Conservation (phyloP, 768 basidiomycete genomes). For the Lactarius sp. region DNA sequence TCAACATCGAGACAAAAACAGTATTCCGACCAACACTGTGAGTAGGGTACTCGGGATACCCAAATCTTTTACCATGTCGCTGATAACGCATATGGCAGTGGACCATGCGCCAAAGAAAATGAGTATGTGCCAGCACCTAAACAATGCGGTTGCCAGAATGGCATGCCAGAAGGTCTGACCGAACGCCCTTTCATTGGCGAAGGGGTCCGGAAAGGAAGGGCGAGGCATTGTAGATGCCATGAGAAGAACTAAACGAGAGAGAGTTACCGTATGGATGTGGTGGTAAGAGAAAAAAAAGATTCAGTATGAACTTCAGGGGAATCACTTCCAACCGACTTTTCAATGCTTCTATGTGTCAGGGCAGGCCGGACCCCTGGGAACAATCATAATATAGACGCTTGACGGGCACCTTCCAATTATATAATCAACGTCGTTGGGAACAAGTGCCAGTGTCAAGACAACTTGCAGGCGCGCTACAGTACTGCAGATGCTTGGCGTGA, state of each 20-base stretch:
- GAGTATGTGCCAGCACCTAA: conserved; percentile 66
- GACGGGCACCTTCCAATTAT: too few relatives aligned
- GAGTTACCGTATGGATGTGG: background rate
- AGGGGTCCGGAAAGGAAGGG: conserved; percentile 27
- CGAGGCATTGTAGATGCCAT: background rate
- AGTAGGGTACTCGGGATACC: conserved; percentile 51
- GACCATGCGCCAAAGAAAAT: conserved; percentile 62
- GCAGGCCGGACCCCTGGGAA: too few relatives aligned
- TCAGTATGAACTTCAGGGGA: background rate
- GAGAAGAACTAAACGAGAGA: background rate
- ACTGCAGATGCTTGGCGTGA: too few relatives aligned
- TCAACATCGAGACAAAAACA: background rate
- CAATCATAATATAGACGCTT: too few relatives aligned
- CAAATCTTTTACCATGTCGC: conserved; percentile 41
- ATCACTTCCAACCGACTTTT: background rate
- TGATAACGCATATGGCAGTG: conserved; percentile 51
- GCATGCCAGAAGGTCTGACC: conserved; percentile 28
- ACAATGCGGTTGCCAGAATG: conserved; percentile 37
- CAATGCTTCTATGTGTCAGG: too few relatives aligned
- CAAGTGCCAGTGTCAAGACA: too few relatives aligned
- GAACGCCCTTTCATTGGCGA: conserved; percentile 1
- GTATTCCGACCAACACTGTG: conserved; percentile 49
- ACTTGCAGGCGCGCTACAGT: too few relatives aligned
- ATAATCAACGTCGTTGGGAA: too few relatives aligned
- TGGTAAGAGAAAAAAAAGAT: background rate